Base-by-base conservation (phyloP, 2,329 filamentous ascomycete genomes). In the Fusarium incarnatum region DNA sequence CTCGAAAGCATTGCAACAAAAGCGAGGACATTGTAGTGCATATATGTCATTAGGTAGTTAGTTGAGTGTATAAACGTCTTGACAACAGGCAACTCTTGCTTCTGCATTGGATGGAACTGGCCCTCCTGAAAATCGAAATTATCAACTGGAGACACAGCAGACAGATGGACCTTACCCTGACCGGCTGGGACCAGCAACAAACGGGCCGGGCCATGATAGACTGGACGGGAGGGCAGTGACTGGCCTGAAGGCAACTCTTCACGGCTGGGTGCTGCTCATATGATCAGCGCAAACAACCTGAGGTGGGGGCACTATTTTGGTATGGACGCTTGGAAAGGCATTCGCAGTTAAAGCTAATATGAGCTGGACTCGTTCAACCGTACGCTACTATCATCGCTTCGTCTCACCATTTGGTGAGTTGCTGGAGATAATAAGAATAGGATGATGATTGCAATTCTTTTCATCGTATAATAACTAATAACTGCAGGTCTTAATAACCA, bases 191-290 rank as follows among this genome's bases (percentile, higher is more conserved):
- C 54, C 53, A 67, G 44, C 41, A 53, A 18, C 45, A 25, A 53
- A 53, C 65, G 65, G 65, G 44, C 59, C 59, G 64, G 48, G 65
- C 64, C 67, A 67, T 62, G 48, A 28, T 25, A 34, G 48, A 50
- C 46, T 49, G 42, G 40, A 64, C 32, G 47, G 50, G 27, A 25
- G 15, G 48, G 34, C 34, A 37, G 18, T 37, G 34, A n/a, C 34
- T 37, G 18, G 18, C 34, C 34, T 37, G 34, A 40, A 27, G 15
- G 22, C 15, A 25, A 30, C 52, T 55, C 48, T 47, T 45, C 48
- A 60, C 37, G 30, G 50, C 47, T 66, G 41, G 49, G 50, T 28
- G 30, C 18, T 22, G 25, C 18, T 22, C 32, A 42, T 22, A 55
- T 55, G 55, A 66, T 66, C 61, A 54, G 37, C 63, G 25, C 22